A percentile compares a stretch with the other conserved stretches of the same genome.
phyloP scores from a whole-genome alignment of 768 basidiomycete genomes.

The Suillus bovinus region DNA sequence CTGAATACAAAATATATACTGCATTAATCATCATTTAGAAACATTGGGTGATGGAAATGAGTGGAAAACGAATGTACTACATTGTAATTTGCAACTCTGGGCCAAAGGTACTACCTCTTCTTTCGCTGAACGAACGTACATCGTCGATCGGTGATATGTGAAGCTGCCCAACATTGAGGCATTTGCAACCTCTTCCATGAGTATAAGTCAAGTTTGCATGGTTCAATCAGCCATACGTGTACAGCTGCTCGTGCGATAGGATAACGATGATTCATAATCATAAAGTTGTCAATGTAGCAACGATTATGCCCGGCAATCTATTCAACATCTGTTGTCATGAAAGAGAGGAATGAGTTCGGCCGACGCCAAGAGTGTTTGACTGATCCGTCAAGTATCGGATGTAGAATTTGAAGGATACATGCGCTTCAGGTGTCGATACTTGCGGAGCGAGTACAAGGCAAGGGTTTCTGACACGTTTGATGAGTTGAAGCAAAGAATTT shows the following conservation, averaged over 20 bases:
- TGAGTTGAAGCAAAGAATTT: neutral
- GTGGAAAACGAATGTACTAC: too few relatives aligned
- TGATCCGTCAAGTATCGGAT: slow-evolving; percentile 9
- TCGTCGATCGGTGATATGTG: too few relatives aligned
- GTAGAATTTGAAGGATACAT: slow-evolving; percentile 53
- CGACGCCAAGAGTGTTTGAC: neutral
- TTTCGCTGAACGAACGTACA: too few relatives aligned
- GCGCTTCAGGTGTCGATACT: slow-evolving; percentile 78
- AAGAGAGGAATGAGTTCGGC: neutral
- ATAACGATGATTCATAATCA: neutral
- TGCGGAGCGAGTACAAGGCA: slow-evolving; percentile 78
- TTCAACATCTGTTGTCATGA: neutral
- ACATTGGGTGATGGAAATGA: too few relatives aligned
- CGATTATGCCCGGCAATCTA: neutral
- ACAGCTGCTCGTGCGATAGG: neutral
- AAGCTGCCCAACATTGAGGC: too few relatives aligned
- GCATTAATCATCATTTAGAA: too few relatives aligned
- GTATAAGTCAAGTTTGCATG: neutral
- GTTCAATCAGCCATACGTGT: neutral
- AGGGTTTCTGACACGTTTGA: slow-evolving; percentile 59
- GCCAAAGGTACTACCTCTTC: too few relatives aligned
- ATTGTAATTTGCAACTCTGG: too few relatives aligned
- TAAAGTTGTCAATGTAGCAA: neutral
- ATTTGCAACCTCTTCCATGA: too few relatives aligned
- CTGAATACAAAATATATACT: too few relatives aligned